A percentile compares a stretch with the other conserved stretches of the same genome.
These are phyloP conservation scores for Corymbia calophylla DNA, from an alignment of 441 rosid species.

Conservation along the genomic window DNA sequence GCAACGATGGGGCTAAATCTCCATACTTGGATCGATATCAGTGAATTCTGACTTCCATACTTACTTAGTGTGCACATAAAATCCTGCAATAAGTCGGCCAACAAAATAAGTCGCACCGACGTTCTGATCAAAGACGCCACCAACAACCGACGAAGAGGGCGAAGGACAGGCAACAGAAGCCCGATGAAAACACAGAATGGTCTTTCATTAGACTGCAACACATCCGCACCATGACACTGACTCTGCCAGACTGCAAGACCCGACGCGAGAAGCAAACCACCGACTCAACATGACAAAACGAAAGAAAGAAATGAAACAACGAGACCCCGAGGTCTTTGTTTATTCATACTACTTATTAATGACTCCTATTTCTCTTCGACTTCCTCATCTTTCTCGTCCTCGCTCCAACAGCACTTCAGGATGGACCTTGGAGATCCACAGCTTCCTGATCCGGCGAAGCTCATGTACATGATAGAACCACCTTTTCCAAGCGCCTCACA, in stretches of 20 bases:
- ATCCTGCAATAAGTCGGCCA: neutral
- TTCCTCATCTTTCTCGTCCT: conserved; percentile 17
- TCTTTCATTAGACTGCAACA: neutral
- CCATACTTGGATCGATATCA: neutral
- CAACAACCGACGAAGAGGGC: neutral
- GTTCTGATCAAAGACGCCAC: neutral
- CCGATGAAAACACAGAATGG: neutral
- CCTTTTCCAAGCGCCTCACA: conserved; percentile 31
- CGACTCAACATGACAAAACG: neutral
- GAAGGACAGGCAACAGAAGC: neutral
- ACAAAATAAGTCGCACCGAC: neutral
- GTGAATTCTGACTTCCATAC: neutral
- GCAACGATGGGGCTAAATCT: neutral
- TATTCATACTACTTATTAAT: neutral
- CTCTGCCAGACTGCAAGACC: neutral
- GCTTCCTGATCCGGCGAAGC: conserved; percentile 29
- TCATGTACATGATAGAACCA: conserved; percentile 31
- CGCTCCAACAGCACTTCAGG: conserved; percentile 47
- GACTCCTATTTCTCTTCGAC: conserved; percentile 2
- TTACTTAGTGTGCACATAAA: neutral
- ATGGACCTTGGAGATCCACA: conserved; percentile 47
- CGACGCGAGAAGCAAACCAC: neutral
- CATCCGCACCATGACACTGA: neutral
- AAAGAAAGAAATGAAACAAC: neutral
- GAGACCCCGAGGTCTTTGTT: neutral